Evolutionary conservation across 768 basidiomycete genomes (phyloP).

Genomic region (Coprinellus aureogranulatus): DNA sequence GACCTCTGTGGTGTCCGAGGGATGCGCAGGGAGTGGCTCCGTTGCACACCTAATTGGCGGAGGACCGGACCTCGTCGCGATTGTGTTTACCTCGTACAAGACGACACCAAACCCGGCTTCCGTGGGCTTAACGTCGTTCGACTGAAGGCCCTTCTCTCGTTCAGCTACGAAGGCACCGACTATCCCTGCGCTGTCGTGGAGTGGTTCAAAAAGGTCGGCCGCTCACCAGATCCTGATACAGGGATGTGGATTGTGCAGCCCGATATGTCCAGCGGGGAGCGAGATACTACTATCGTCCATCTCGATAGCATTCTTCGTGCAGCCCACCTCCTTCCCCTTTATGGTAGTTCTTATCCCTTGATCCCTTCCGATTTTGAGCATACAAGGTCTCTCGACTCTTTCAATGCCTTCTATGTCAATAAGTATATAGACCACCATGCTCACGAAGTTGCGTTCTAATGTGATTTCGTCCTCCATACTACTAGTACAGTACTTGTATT

Average conservation of each 20-base stretch:
- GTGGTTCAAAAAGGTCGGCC: constrained; percentile 22
- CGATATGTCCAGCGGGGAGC: constrained; percentile 17
- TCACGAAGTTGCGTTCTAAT: constrained; percentile 13
- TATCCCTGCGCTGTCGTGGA: constrained; percentile 30
- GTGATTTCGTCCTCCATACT: no score
- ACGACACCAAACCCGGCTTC: constrained; percentile 14
- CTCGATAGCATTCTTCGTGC: constrained; percentile 28
- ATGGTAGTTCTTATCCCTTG: constrained; percentile 9
- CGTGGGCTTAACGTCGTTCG: constrained; percentile 24
- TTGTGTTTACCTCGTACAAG: not conserved
- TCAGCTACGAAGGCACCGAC: constrained; percentile 10
- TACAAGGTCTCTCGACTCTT: constrained; percentile 20
- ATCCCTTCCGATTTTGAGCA: constrained; percentile 20
- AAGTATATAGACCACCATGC: constrained; percentile 31
- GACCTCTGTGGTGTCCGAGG: not conserved
- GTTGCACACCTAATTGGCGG: not conserved
- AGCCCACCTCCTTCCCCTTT: constrained; percentile 31
- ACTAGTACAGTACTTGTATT: no score
- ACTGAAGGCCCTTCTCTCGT: constrained; percentile 27
- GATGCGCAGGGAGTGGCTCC: not conserved
- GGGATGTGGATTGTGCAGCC: constrained; percentile 36
- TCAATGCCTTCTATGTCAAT: constrained; percentile 27
- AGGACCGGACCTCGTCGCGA: not conserved
- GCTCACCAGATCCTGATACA: constrained; percentile 21
- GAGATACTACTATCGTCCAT: constrained; percentile 21